phyloP scores from a whole-genome alignment of 2,329 filamentous ascomycete species.

The Tolypocladium tundrense region DNA sequence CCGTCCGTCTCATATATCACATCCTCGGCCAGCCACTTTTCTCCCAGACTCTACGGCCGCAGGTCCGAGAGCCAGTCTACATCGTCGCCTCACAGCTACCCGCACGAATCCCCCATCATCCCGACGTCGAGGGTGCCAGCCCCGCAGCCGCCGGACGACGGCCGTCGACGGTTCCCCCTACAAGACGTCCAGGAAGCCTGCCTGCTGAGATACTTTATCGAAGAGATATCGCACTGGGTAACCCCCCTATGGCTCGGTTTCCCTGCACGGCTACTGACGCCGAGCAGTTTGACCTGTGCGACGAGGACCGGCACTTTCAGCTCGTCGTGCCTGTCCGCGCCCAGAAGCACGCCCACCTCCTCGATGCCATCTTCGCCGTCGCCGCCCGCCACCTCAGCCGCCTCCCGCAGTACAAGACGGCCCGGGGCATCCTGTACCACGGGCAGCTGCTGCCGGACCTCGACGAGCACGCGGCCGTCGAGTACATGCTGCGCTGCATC shows the following conservation, averaged over 20 bases:
- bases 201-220: conserved; percentile 26
- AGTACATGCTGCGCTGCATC: conserved; percentile 29
- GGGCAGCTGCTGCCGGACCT: conserved; percentile 25
- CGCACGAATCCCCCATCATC: background rate
- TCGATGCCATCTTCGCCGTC: conserved; percentile 30
- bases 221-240: conserved; percentile 30
- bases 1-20: conserved; percentile 4
- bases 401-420: conserved; percentile 25
- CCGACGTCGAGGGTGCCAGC: background rate
- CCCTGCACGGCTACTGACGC: conserved; percentile 2
- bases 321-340: conserved; percentile 25
- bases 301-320: conserved; percentile 29
- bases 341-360: conserved; percentile 23
- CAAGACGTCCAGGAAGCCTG: conserved; percentile 26
- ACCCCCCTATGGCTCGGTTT: background rate
- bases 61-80: background rate
- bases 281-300: conserved; percentile 26
- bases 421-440: conserved; percentile 24
- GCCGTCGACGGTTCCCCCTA: conserved; percentile 16
- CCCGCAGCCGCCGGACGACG: background rate
- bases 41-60: background rate
- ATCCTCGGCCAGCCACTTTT: background rate
- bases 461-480: conserved; percentile 25
- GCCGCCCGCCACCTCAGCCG: conserved; percentile 28
- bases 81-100: background rate